These are phyloP conservation scores for Auxenochlorella pyrenoidosa DNA, from an alignment of 139 green algal species.

Conservation along the genomic window DNA sequence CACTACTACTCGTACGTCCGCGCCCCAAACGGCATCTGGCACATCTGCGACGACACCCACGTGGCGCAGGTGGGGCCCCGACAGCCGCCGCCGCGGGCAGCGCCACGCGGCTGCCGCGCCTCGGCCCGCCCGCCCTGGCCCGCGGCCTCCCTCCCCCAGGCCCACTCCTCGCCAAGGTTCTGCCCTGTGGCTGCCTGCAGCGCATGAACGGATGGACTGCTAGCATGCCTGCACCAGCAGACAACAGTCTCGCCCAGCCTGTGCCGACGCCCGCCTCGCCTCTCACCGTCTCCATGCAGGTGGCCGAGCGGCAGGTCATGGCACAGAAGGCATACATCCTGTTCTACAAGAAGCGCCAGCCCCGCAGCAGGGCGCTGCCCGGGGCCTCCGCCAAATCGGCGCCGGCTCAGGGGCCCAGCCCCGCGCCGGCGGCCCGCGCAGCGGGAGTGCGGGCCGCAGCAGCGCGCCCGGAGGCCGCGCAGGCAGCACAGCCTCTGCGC, in stretches of 20 bases:
- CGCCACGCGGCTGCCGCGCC: background rate
- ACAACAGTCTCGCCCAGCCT: too few relatives aligned
- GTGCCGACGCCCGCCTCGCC: background rate
- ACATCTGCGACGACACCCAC: constrained; percentile 85
- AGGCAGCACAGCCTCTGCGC: background rate
- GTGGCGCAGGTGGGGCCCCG: constrained; percentile 49
- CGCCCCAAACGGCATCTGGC: constrained; percentile 69
- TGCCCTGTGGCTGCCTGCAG: background rate
- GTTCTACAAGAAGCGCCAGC: constrained; percentile 85
- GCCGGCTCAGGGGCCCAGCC: background rate
- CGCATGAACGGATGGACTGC: too few relatives aligned
- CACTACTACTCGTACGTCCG: constrained; percentile 96
- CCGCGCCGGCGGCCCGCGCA: background rate
- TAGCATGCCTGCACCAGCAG: too few relatives aligned
- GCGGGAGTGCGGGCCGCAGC: background rate
- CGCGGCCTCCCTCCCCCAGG: too few relatives aligned
- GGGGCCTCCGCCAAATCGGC: background rate
- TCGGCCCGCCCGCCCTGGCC: background rate
- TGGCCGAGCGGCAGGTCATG: constrained; percentile 82
- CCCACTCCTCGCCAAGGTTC: background rate
- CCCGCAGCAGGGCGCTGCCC: constrained; percentile 19
- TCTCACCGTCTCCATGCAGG: constrained; percentile 33
- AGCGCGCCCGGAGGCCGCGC: background rate
- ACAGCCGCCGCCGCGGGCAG: background rate
- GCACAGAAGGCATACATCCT: constrained; percentile 95